Conservation (phyloP, 805 yeast genomes). For the Yarrowia sp. region DNA sequence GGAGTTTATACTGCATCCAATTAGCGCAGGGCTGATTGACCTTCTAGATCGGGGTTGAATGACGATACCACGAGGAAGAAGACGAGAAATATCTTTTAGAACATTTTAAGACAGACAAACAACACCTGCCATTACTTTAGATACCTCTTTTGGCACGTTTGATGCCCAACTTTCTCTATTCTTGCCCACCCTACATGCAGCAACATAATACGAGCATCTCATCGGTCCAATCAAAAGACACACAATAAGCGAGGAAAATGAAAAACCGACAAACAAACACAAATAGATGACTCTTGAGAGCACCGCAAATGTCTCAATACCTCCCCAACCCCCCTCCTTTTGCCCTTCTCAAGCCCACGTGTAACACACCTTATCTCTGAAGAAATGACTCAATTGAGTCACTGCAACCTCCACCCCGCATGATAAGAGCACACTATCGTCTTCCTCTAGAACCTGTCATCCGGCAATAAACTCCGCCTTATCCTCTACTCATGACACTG, state of each 20-base stretch:
- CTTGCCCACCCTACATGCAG: neutral
- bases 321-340: too few species aligned
- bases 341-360: neutral
- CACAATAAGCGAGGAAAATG: too few species aligned
- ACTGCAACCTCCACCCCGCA: neutral
- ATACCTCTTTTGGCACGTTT: too few species aligned
- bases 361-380: neutral
- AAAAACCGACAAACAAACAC: too few species aligned
- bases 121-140: too few species aligned
- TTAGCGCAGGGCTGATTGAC: neutral
- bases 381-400: slow-evolving; percentile 29
- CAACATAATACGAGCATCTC: too few species aligned
- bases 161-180: neutral
- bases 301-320: too few species aligned
- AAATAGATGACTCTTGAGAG: too few species aligned
- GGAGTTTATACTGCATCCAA: slow-evolving; percentile 6
- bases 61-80: too few species aligned
- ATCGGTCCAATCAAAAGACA: neutral
- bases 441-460: neutral
- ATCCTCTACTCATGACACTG: neutral
- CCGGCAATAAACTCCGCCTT: slow-evolving; percentile 4
- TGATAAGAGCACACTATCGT: neutral
- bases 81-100: too few species aligned
- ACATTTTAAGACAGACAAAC: too few species aligned
- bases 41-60: neutral